Evolutionary conservation across 192 early-diverging fungal genomes (phyloP), one percentile per base, ranked within the genome.

Genomic region (Coemansia sp.): DNA sequence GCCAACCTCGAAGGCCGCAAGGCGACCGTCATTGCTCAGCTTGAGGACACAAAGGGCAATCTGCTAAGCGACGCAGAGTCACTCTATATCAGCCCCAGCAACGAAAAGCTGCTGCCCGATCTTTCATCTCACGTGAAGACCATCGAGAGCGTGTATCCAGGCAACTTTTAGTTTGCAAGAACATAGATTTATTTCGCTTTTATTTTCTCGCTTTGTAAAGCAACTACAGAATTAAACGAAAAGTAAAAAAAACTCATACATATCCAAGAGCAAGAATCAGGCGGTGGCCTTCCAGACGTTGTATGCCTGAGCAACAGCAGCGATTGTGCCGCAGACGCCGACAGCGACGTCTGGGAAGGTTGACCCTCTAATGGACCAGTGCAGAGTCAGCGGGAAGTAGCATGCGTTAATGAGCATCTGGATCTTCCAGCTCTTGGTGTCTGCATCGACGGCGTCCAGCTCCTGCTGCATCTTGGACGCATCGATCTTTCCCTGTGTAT

Each of bases 251-350:
- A 18, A 33, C 14, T 7, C 25, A 51, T 51, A 51, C 5, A 18
- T 22, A 51, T 20, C 4, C 49, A 56, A 54, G 59, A 63, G 12
- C 5, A 48, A 64, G 10, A 30, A 5, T 54, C 83, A 86, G 50
- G 83, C 88, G 33, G 88, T 82, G 20, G 87, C 84, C 66, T 90
- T 88, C 95, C 96, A 97, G 4, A 91, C 89, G 28, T 85, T 84
- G 70, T 89, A 89, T 38, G 93, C 83, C 75, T 96, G 94, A 7
- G 87, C 88, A 32, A 93, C 51, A 7, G 95, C 90, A 20, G 96
- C 96, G 67, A 96, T 82, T n/a, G 92, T 93, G 71, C 96, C 96
- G 80, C 89, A 99, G 32, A 94, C 75, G 59, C 95, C 95, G 28
- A 97, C 94, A 2, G 88, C 90, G 2, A 94, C 87, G 69, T 99